Conservation (phyloP, 495 filamentous ascomycete genomes). For the Podospora sp. region DNA sequence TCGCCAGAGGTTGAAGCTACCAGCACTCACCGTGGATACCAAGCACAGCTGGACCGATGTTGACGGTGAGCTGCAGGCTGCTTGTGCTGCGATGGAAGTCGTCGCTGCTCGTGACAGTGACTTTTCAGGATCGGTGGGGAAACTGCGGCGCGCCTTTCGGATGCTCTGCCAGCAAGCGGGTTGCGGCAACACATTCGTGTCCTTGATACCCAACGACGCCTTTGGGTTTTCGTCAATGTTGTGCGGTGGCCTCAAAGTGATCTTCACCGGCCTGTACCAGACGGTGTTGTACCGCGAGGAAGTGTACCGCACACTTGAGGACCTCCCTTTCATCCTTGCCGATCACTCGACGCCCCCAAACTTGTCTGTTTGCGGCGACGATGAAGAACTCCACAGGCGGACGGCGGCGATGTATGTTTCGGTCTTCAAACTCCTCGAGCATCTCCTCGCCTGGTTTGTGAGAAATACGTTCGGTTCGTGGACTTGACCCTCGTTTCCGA, state of each 20-base stretch:
- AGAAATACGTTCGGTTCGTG: slow-evolving; percentile 22
- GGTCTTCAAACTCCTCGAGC: slow-evolving; percentile 19
- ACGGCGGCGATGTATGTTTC: slow-evolving; percentile 21
- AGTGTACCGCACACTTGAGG: slow-evolving; percentile 26
- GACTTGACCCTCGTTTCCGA: background rate
- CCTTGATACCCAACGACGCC: slow-evolving; percentile 20
- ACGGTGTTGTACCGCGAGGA: slow-evolving; percentile 14
- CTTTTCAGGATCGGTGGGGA: background rate
- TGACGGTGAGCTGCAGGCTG: background rate
- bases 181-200: slow-evolving; percentile 1
- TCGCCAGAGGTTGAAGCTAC: background rate
- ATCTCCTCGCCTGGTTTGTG: slow-evolving; percentile 28
- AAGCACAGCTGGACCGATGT: background rate
- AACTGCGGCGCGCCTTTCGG: background rate
- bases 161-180: slow-evolving; percentile 18
- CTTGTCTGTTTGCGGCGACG: slow-evolving; percentile 8
- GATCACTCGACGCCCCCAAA: slow-evolving; percentile 15
- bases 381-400: slow-evolving; percentile 27
- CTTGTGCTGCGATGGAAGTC: background rate
- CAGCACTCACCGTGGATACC: background rate
- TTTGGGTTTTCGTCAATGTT: slow-evolving; percentile 19
- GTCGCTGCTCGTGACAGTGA: background rate
- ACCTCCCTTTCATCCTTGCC: slow-evolving; percentile 23
- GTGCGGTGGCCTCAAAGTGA: slow-evolving; percentile 25
- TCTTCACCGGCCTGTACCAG: slow-evolving; percentile 21